Evolutionary conservation across 805 yeast genomes (phyloP).

Genomic region (Kodamaea leandrae): DNA sequence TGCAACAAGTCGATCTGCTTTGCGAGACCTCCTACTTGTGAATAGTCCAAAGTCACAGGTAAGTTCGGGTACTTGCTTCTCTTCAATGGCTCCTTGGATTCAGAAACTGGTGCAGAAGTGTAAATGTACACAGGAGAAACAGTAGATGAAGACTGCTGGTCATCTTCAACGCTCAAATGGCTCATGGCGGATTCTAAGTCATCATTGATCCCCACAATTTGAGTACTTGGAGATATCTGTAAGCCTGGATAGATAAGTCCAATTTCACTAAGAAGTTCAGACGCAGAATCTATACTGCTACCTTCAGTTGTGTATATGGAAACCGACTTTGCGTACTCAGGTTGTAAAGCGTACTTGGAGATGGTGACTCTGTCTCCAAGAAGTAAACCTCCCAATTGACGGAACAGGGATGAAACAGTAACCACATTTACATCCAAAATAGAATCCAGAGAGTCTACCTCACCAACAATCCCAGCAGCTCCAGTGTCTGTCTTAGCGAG

Average conservation of each 20-base stretch:
- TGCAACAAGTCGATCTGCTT: conserved; percentile 60
- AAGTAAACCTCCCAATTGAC: conserved; percentile 39
- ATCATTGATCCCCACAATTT: conserved; percentile 17
- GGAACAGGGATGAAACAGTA: conserved; percentile 22
- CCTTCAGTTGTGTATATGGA: conserved; percentile 17
- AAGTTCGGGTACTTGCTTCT: conserved; percentile 40
- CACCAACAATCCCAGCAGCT: conserved; percentile 44
- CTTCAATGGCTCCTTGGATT: conserved; percentile 9
- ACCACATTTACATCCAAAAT: conserved; percentile 29
- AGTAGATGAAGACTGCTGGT: conserved; percentile 16
- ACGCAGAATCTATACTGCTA: conserved; percentile 22
- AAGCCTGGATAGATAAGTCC: conserved; percentile 63
- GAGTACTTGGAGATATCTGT: conserved; percentile 16
- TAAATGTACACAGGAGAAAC: conserved; percentile 50
- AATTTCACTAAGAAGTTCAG: conserved; percentile 46
- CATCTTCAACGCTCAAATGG: conserved; percentile 32
- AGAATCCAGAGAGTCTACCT: conserved; percentile 36
- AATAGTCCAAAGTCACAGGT: conserved; percentile 46
- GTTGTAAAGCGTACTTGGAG: conserved; percentile 46
- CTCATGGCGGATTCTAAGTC: conserved; percentile 34
- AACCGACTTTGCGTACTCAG: conserved; percentile 31
- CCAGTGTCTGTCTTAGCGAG: conserved; percentile 44
- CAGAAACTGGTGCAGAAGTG: conserved; percentile 13
- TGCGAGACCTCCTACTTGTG: conserved; percentile 73
- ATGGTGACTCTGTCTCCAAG: conserved; percentile 50